phyloP scores from a whole-genome alignment of 192 early-diverging fungal genomes.

The Podila epigama region DNA sequence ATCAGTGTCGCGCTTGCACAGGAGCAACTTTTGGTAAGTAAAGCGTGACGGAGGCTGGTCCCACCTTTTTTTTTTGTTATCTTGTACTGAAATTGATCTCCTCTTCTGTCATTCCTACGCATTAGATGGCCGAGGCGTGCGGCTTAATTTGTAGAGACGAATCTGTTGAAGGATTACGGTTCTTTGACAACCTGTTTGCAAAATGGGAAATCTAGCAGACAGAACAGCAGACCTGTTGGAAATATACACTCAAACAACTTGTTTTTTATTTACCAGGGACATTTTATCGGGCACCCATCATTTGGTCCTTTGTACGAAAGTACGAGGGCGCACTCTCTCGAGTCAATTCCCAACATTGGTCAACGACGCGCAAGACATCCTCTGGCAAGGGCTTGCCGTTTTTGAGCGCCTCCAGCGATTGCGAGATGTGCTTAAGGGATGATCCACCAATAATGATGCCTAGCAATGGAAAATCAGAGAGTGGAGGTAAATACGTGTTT shows the following conservation, averaged over 20 bases:
- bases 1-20: slow-evolving; percentile 67
- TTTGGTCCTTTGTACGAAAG: slow-evolving; percentile 48
- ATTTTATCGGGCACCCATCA: slow-evolving; percentile 32
- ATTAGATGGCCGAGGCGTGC: slow-evolving; percentile 74
- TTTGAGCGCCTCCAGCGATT: slow-evolving; percentile 60
- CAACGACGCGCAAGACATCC: slow-evolving; percentile 58
- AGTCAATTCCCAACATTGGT: slow-evolving; percentile 60
- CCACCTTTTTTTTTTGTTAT: neutral
- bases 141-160: slow-evolving; percentile 91
- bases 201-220: slow-evolving; percentile 46
- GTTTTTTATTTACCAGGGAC: neutral
- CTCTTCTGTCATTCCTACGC: slow-evolving; percentile 8
- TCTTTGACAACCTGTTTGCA: slow-evolving; percentile 75
- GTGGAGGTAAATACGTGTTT: too few species aligned
- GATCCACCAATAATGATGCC: slow-evolving; percentile 50
- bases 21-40: slow-evolving; percentile 74
- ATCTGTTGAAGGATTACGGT: slow-evolving; percentile 81
- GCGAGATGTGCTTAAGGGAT: slow-evolving; percentile 42
- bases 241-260: neutral
- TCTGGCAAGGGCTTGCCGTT: slow-evolving; percentile 58
- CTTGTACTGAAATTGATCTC: neutral
- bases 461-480: too few species aligned
- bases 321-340: slow-evolving; percentile 43
- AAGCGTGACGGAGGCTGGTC: too few species aligned
- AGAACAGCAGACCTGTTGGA: neutral